A percentile compares a stretch with the other conserved stretches of the same genome.
phyloP scores from a whole-genome alignment of 768 basidiomycete species.

The Suillus occidentalis region DNA sequence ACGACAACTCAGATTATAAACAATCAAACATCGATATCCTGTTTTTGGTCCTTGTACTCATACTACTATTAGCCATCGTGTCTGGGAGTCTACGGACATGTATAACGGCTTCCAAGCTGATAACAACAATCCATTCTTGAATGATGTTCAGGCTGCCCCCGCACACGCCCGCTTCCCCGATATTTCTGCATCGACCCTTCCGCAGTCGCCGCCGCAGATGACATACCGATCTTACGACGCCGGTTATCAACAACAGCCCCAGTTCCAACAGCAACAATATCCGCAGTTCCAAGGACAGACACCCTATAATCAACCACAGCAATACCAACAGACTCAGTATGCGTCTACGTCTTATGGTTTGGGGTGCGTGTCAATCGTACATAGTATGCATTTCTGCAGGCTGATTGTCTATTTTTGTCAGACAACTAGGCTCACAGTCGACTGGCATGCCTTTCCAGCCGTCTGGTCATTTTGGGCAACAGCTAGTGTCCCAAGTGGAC shows the following conservation, averaged over 20 bases:
- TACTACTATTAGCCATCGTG: not conserved
- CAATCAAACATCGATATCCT: not conserved
- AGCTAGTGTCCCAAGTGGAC: constrained; percentile 36
- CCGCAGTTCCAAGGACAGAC: constrained; percentile 14
- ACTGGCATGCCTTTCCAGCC: constrained; percentile 46
- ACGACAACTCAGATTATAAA: not conserved
- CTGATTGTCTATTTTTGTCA: constrained; percentile 11
- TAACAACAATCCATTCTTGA: constrained; percentile 68
- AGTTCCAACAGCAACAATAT: constrained; percentile 32
- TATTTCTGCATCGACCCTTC: constrained; percentile 38
- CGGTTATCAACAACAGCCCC: constrained; percentile 35
- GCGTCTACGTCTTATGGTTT: constrained; percentile 22
- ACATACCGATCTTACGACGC: constrained; percentile 18
- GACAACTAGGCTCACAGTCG: constrained; percentile 32
- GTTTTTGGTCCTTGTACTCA: not conserved
- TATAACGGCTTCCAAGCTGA: constrained; percentile 6
- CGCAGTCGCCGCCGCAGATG: constrained; percentile 36
- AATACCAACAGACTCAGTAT: constrained; percentile 24
- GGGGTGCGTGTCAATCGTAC: constrained; percentile 19
- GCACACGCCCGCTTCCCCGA: constrained; percentile 64
- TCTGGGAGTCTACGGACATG: not conserved
- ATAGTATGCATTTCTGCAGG: constrained; percentile 11
- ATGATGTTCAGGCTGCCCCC: constrained; percentile 40
- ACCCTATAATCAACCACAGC: constrained; percentile 17
- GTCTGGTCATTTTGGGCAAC: constrained; percentile 57